Conservation (phyloP, 148 eudicot species). For the Fagopyrum homotropicum region DNA sequence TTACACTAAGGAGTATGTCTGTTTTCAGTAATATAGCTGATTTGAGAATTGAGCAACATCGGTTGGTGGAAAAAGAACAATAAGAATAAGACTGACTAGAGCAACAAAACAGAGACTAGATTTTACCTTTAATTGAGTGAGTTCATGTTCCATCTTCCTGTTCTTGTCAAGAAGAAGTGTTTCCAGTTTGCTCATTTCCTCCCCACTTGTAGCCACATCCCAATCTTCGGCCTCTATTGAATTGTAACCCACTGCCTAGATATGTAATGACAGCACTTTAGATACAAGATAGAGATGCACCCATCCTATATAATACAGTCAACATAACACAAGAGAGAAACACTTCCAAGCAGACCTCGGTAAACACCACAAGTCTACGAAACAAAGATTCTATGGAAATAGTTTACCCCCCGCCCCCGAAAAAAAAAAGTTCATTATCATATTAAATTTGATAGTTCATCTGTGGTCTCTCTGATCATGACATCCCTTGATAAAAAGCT, state of each 20-base stretch:
- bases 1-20: background rate
- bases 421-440: background rate
- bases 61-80: background rate
- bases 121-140: slow-evolving; percentile 84
- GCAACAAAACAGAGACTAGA: background rate
- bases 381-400: background rate
- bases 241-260: slow-evolving; percentile 97
- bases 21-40: background rate
- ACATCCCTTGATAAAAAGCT: background rate
- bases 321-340: background rate
- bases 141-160: slow-evolving; percentile 96
- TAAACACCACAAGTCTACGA: background rate
- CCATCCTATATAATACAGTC: background rate
- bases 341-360: background rate
- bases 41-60: background rate
- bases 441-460: background rate
- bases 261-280: slow-evolving; percentile 7
- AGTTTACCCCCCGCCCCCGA: background rate
- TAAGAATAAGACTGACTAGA: background rate
- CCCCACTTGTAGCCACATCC: slow-evolving; percentile 98
- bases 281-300: background rate
- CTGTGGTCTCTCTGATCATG: background rate
- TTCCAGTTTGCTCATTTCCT: slow-evolving; percentile 99
- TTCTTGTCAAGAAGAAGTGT: slow-evolving; percentile 95
- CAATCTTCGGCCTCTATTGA: slow-evolving; percentile 99